Base-by-base conservation (phyloP, 2,329 filamentous ascomycete genomes). In the Zymoseptoria brevis region DNA sequence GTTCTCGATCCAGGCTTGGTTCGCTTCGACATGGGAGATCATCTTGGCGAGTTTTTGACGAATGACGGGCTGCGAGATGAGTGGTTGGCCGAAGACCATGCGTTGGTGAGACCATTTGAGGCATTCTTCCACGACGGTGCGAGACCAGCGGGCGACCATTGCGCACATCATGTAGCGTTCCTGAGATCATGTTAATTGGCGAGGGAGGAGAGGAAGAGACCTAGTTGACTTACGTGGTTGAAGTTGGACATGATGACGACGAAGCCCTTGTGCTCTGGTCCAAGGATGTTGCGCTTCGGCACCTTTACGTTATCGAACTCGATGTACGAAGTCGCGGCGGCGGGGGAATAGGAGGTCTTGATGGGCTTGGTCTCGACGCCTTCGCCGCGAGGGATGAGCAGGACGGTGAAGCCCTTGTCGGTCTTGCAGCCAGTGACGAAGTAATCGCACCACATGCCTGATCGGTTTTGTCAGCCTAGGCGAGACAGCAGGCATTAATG, bases 91-190 rank as follows among this genome's bases (percentile, higher is more conserved):
- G 71, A 94, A 94, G 64, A 95, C 89, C 24, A 91, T 80, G 54
- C 90, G 86, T 76, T 96, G 91, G 77, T 94, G 90, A 30, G 86
- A 81, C 90, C 91, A 96, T 73, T 94, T 94, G 63, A 95, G 77
- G 68, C 86, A 93, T 72, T 95, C 90, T 73, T 95, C 89, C 11
- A 90, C 85, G 13, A 93, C 82, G 1, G 81, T 81, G 62, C 89
- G 82, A 57, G 80, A 84, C 74, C 82, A 80, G 55, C 88, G 85
- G 60, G 87, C 80, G 3, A 86, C 83, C 55, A 77, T 84, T 65
- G 78, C 77, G 75, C 64, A 64, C 71, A 75, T 64, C 65, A 73
- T 72, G 68, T 72, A 74, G 19, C 72, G 69, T 67, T 72, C 69
- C 59, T 68, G 60, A 22, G 54, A 19, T 21, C 26, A 13, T 55